Percentiles rank a stretch among this genome's conserved stretches.
These are phyloP conservation scores for Vicia sativa DNA, from an alignment of 306 rosid genomes.

Conservation along the genomic window DNA sequence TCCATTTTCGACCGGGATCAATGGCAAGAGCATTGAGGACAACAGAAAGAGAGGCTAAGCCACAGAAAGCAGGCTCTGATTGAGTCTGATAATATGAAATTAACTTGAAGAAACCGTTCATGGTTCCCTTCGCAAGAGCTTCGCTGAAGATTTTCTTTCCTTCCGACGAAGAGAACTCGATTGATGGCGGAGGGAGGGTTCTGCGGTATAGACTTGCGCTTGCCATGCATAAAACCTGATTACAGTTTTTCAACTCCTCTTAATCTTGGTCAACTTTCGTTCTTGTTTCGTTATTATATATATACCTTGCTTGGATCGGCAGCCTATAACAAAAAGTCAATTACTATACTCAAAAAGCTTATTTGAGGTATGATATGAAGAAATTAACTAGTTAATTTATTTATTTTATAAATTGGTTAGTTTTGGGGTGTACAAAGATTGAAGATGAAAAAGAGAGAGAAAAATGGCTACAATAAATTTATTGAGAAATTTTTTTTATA, in stretches of 20 bases:
- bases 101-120: slow-evolving; percentile 85
- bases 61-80: slow-evolving; percentile 93
- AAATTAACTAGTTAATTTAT: no score
- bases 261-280: background rate
- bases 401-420: no score
- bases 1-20: slow-evolving; percentile 99
- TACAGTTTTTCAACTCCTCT: background rate
- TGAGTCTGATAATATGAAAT: slow-evolving; percentile 90
- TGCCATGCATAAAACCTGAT: slow-evolving; percentile 41
- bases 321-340: background rate
- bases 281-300: background rate
- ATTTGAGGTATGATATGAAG: no score
- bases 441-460: no score
- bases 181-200: slow-evolving; percentile 67
- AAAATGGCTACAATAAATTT: no score
- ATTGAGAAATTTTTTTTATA: no score
- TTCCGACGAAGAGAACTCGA: slow-evolving; percentile 66
- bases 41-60: slow-evolving; percentile 73
- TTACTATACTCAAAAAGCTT: no score
- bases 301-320: background rate
- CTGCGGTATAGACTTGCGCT: slow-evolving; percentile 61
- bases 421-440: no score
- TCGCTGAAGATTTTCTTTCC: slow-evolving; percentile 75
- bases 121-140: slow-evolving; percentile 69
- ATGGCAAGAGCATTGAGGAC: slow-evolving; percentile 93